Evolutionary conservation across 1,284 basidiomycete genomes (phyloP).

Genomic region (Xerocomus amazonicus): DNA sequence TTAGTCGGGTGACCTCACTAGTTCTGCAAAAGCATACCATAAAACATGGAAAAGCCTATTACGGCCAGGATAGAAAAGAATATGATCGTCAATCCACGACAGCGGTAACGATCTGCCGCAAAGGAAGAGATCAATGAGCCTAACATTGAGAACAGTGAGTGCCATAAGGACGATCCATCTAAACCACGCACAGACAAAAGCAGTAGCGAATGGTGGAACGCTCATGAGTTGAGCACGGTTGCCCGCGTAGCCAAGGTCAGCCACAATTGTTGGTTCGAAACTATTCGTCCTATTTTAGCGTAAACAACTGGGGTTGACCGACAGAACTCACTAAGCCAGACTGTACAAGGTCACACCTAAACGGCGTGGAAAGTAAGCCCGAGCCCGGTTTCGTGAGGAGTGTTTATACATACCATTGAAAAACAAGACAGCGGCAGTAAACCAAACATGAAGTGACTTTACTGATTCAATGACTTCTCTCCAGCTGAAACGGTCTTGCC

Average conservation of each 20-base stretch:
- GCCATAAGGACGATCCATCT: not conserved
- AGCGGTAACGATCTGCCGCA: slow-evolving; percentile 42
- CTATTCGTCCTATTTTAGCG: slow-evolving; percentile 22
- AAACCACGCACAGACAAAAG: slow-evolving; percentile 39
- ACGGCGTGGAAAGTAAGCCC: slow-evolving; percentile 17
- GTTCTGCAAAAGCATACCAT: slow-evolving; percentile 32
- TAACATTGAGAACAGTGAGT: slow-evolving; percentile 11
- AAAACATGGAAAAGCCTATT: slow-evolving; percentile 48
- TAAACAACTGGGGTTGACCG: not conserved
- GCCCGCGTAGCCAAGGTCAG: slow-evolving; percentile 42
- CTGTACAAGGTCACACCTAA: slow-evolving; percentile 42
- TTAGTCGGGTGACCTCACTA: not conserved
- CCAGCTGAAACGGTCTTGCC: slow-evolving; percentile 35
- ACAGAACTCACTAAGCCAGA: slow-evolving; percentile 33
- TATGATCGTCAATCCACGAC: slow-evolving; percentile 39
- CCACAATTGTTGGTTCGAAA: slow-evolving; percentile 53
- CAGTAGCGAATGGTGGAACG: slow-evolving; percentile 46
- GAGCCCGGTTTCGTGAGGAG: not conserved
- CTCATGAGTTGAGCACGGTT: slow-evolving; percentile 46
- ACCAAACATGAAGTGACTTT: slow-evolving; percentile 36
- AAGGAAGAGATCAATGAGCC: slow-evolving; percentile 40
- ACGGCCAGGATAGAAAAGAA: slow-evolving; percentile 37
- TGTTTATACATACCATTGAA: slow-evolving; percentile 20
- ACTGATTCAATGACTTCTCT: slow-evolving; percentile 35
- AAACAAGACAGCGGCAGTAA: slow-evolving; percentile 27